Conservation (phyloP, 176 grass and related monocot genomes). For the Neostapfia colusana region DNA sequence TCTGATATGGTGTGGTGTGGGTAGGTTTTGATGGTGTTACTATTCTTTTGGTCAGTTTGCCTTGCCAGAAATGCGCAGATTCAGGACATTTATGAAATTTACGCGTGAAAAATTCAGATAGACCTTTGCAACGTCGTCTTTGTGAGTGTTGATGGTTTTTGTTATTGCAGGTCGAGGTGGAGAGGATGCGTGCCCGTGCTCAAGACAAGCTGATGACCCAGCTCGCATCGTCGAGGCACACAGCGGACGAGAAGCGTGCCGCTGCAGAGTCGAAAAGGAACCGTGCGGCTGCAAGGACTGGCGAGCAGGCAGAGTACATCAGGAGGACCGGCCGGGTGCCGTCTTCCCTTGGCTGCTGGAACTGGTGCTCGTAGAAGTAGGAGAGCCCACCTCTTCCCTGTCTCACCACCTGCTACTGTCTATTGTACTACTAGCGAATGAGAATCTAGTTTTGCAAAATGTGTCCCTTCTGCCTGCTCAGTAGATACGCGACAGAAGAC, state of each 20-base stretch:
- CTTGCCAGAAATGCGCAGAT: background rate
- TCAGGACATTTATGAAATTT: background rate
- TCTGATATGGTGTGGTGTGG: background rate
- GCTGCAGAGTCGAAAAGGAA: conserved; percentile 54
- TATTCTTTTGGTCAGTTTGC: background rate
- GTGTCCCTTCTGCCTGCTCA: background rate
- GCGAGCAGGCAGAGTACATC: conserved; percentile 77
- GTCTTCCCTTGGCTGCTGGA: conserved; percentile 67
- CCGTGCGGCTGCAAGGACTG: conserved; percentile 55
- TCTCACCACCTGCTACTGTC: background rate
- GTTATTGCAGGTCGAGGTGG: conserved; percentile 70
- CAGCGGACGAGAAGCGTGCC: conserved; percentile 68
- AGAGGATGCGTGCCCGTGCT: conserved; percentile 69
- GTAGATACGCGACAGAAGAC: conserved; percentile 41
- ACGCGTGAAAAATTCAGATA: background rate
- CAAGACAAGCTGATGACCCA: conserved; percentile 85
- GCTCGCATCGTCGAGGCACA: conserved; percentile 63
- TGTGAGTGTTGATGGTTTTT: background rate
- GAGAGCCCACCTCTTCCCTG: no score
- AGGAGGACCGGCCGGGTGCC: conserved; percentile 77
- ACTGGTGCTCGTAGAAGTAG: conserved; percentile 61
- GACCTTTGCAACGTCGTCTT: background rate
- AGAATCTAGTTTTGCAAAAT: background rate
- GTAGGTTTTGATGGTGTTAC: background rate
- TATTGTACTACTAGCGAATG: background rate